Base-by-base conservation (phyloP, 768 basidiomycete species). In the Mycena alexandri region DNA sequence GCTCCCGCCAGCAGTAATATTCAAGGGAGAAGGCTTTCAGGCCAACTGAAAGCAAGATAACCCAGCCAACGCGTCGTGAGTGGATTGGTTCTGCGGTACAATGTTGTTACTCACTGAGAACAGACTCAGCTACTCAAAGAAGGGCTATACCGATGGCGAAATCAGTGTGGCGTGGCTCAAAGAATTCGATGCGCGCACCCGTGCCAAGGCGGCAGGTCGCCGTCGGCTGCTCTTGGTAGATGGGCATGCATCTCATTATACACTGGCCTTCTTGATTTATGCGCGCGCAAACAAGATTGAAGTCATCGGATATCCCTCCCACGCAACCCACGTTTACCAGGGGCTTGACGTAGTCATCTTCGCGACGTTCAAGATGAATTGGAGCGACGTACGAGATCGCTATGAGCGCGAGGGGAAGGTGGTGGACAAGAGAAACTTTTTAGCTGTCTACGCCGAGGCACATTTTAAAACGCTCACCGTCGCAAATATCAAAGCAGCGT, bases 221-320 rank as follows among this genome's bases (percentile, higher is more conserved):
- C 53, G 25, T 5, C 25, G 61, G 19, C 33, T 63, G 1, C 24
- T 63, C 0, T 25, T 63, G 6, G 29, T 63, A 13, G 61, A 63
- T 38, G 61, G 61, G 8, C 61, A 63, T 19, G 7, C 52, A 2
- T 63, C 61, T 0, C 61, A 63, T 25, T 63, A 55, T 14, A 55
- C 42, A 0, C 13, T n/a, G 3, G 52, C 41, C 4, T 47, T 63
- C 24, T 43, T 63, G 1, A 12, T 1, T 19, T 63, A 63, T 22
- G 61, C 52, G 9, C 42, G 33, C 1, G 61, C 13, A 19, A 16
- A 63, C 21, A n/a, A 47, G 8, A 81, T 83, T 22, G 61, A 72
- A 11, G 63, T 82, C 6, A 68, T 84, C 0, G 78, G 78, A 42
- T 83, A 81, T 68, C 83, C 80, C 7, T 70, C 81, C 21, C 80